phyloP scores from a whole-genome alignment of 2,329 filamentous ascomycete species.

The Cercospora janseana region DNA sequence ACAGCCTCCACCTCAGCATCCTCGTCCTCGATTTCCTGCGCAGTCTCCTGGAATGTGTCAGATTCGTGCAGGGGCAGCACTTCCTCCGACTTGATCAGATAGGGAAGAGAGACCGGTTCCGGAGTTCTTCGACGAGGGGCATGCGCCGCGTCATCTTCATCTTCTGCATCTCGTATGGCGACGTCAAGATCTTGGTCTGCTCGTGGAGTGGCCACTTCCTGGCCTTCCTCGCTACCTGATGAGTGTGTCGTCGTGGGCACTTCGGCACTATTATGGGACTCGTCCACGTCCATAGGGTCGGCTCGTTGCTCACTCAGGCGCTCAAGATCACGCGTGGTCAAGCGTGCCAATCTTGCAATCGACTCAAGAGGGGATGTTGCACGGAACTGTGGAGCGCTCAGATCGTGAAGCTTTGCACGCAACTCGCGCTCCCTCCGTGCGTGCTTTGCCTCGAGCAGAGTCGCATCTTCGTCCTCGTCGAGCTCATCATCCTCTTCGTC shows the following conservation, averaged over 20 bases:
- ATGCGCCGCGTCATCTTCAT: conserved; percentile 14
- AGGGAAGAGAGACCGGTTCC: conserved; percentile 46
- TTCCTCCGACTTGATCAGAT: conserved; percentile 41
- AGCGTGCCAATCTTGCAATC: conserved; percentile 43
- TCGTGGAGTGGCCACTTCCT: conserved; percentile 36
- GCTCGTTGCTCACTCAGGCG: conserved; percentile 26
- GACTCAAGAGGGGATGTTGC: conserved; percentile 46
- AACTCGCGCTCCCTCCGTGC: conserved; percentile 47
- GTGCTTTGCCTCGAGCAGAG: conserved; percentile 48
- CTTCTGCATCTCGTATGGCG: conserved; percentile 29
- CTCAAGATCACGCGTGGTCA: conserved; percentile 38
- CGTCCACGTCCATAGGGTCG: conserved; percentile 33
- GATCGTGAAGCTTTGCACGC: conserved; percentile 45
- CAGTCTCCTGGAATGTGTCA: conserved; percentile 39
- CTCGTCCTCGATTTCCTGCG: conserved; percentile 36
- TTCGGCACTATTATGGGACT: conserved; percentile 5
- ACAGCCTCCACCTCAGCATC: conserved; percentile 39
- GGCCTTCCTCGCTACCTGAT: conserved; percentile 34
- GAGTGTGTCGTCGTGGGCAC: conserved; percentile 27
- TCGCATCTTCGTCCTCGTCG: conserved; percentile 49
- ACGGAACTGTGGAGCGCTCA: conserved; percentile 44
- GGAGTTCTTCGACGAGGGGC: conserved; percentile 37
- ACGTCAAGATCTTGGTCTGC: conserved; percentile 31
- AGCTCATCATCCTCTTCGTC: conserved; percentile 45
- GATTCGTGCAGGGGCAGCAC: conserved; percentile 42